These are phyloP conservation scores for Usnea hakonensis DNA, from an alignment of 495 filamentous ascomycete species.

Conservation along the genomic window DNA sequence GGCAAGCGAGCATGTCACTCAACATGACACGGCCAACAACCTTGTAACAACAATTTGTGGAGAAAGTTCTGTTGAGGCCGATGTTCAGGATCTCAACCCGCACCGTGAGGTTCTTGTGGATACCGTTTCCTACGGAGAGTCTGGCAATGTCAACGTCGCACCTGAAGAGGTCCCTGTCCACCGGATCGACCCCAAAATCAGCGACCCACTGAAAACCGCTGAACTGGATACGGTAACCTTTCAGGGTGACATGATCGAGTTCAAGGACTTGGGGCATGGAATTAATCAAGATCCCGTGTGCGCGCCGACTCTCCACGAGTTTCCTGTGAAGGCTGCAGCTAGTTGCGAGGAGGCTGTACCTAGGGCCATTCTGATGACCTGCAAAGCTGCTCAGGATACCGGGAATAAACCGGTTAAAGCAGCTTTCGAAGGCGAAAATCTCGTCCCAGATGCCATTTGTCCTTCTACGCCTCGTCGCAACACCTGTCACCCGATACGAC, in stretches of 20 bases:
- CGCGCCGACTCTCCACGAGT: background rate
- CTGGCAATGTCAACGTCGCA: background rate
- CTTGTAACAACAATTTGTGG: background rate
- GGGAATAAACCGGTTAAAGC: background rate
- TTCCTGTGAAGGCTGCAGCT: background rate
- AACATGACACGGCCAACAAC: background rate
- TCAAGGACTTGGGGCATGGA: background rate
- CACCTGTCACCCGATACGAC: background rate
- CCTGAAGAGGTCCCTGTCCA: background rate
- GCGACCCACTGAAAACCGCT: background rate
- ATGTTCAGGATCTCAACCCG: background rate
- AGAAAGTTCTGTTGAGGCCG: background rate
- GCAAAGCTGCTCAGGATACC: background rate
- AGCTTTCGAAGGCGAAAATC: background rate
- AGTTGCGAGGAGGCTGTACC: background rate
- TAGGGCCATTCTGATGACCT: background rate
- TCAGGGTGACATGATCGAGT: no score
- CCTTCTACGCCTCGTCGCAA: background rate
- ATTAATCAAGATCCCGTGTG: background rate
- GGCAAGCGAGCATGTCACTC: background rate
- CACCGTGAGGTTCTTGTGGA: background rate
- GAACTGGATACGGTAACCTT: background rate
- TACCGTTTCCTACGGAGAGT: background rate
- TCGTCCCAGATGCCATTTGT: background rate
- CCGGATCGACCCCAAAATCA: background rate